Evolutionary conservation across 208 protist species (phyloP), one percentile per base, ranked within the genome.

Genomic region (Naegleria lovaniensis): DNA sequence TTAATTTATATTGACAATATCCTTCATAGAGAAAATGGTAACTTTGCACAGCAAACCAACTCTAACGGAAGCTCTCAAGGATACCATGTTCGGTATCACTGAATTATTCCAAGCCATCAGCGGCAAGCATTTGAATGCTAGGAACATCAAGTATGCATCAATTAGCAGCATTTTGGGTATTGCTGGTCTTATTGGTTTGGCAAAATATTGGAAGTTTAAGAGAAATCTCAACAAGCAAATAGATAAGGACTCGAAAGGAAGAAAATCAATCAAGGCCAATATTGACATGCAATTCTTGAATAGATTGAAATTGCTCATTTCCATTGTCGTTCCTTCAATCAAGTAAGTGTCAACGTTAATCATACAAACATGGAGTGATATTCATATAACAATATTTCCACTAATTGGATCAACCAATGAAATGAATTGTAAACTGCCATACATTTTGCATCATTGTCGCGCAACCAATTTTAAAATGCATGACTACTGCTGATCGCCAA

Each of bases 251-350:
- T 16, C 11, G 9, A 36, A 88, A 85, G 38, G 79, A 85, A 15
- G 75, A 39, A 40, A 39, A 13, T n/a, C 19, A 88, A 11, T 39
- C 11, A 88, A 88, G 36, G 85, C 85, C 2, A 89, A 41, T 48
- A 41, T 89, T 67, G 85, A 89, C 25, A 40, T 22, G 25, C 19
- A 89, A 67, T 89, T 89, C 25, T 67, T 89, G 5, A 25, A 67
- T 29, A 58, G 85, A 67, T 67, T 89, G 13, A 89, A 39, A 29
- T n/a, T 67, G 19, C 59, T 89, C 7, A 22, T 89, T 39, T 39
- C 25, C 19, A 89, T 89, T 67, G 85, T 89, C 59, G 85, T 89
- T 89, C 85, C 85, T 67, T 52, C 48, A 38, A 13, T 89, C n/a
- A 89, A 89, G 84, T 88, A 88, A 58, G n/a, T 48, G 43, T 48